These are phyloP conservation scores for Clavaria fumosa DNA, from an alignment of 768 basidiomycete genomes.

Conservation along the genomic window DNA sequence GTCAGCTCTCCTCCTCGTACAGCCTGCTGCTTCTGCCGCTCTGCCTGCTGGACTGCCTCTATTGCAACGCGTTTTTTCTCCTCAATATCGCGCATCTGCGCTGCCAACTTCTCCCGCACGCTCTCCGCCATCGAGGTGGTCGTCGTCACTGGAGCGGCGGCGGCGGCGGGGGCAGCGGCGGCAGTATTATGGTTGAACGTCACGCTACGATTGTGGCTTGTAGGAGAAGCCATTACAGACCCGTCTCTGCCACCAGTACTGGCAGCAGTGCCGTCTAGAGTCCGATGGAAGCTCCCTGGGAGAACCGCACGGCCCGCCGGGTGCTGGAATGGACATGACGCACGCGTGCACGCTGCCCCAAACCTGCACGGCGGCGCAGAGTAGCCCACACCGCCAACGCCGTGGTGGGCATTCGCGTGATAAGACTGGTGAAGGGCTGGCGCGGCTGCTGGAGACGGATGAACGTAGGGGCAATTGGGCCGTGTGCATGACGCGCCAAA, in stretches of 20 bases:
- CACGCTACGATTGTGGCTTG: slow-evolving; percentile 54
- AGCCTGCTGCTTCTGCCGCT: too few species aligned
- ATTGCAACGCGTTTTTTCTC: too few species aligned
- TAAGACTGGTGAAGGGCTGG: slow-evolving; percentile 16
- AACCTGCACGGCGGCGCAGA: slow-evolving; percentile 58
- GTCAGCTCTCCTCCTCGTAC: too few species aligned
- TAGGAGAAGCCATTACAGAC: slow-evolving; percentile 36
- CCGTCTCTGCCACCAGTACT: slow-evolving; percentile 46
- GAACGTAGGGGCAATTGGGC: slow-evolving; percentile 49
- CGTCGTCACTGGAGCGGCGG: too few species aligned
- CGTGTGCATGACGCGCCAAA: slow-evolving; percentile 62
- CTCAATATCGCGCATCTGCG: too few species aligned
- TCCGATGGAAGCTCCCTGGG: slow-evolving; percentile 68
- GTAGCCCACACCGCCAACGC: too few species aligned
- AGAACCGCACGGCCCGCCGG: slow-evolving; percentile 76
- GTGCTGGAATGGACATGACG: slow-evolving; percentile 81
- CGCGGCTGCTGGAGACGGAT: slow-evolving; percentile 32
- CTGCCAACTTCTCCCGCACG: slow-evolving; percentile 24
- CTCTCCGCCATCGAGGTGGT: slow-evolving; percentile 12
- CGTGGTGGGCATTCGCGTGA: too few species aligned
- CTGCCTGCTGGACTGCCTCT: too few species aligned
- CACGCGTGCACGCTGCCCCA: slow-evolving; percentile 73
- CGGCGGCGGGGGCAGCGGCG: too few species aligned
- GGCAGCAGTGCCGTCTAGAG: slow-evolving; percentile 43
- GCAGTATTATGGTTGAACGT: slow-evolving; percentile 63